A percentile compares a stretch with the other conserved stretches of the same genome.
Evolutionary conservation across 768 basidiomycete species (phyloP).

Genomic region (Postia placenta): DNA sequence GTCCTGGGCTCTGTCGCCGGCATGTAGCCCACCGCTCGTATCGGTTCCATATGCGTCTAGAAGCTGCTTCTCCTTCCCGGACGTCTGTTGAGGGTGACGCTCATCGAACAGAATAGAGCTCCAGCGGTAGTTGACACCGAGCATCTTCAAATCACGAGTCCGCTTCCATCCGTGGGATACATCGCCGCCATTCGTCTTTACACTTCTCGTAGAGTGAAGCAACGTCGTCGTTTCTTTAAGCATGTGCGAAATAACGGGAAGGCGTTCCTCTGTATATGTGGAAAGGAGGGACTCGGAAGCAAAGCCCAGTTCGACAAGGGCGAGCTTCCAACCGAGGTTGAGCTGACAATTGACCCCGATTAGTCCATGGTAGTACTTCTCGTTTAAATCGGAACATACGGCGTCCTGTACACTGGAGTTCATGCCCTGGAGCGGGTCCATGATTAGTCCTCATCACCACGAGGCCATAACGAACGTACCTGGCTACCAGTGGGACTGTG

Average conservation of each 20-base stretch:
- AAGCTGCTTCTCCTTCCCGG: neutral
- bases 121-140: conserved; percentile 50
- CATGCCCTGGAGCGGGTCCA: conserved; percentile 20
- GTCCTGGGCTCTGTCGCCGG: conserved; percentile 44
- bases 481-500: conserved; percentile 41
- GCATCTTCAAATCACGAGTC: conserved; percentile 27
- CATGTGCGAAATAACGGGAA: conserved; percentile 24
- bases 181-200: neutral
- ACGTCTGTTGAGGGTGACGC: too few relatives aligned
- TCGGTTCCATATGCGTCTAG: conserved; percentile 8
- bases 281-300: conserved; percentile 20
- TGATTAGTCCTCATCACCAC: neutral
- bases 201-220: conserved; percentile 2
- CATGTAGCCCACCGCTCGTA: conserved; percentile 20
- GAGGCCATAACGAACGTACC: conserved; percentile 8
- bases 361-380: neutral
- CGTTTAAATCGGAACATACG: conserved; percentile 8
- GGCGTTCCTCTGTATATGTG: conserved; percentile 24
- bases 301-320: conserved; percentile 22
- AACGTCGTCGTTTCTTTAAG: conserved; percentile 18
- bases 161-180: neutral
- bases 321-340: conserved; percentile 27
- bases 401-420: conserved; percentile 25
- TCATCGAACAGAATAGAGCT: conserved; percentile 42
- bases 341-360: conserved; percentile 11